Conservation (phyloP, 192 early-diverging fungal species). For the Gonapodya sp. region DNA sequence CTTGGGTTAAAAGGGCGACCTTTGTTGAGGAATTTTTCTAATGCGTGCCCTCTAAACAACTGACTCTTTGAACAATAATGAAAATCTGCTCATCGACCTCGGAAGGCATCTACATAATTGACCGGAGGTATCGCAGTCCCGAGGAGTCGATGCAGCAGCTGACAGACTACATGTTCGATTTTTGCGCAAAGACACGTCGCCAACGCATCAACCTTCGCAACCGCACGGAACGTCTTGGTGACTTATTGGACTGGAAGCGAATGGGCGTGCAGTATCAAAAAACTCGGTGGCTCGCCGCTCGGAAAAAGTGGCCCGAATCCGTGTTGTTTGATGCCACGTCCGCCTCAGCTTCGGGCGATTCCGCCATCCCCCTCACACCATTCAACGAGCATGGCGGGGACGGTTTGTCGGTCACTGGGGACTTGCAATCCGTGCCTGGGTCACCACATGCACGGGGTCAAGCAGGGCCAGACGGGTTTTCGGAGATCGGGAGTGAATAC, state of each 20-base stretch:
- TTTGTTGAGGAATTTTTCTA: background rate
- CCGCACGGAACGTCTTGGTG: conserved; percentile 87
- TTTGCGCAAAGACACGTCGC: conserved; percentile 89
- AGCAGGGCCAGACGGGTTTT: background rate
- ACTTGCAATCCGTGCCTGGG: background rate
- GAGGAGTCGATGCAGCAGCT: conserved; percentile 91
- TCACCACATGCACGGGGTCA: background rate
- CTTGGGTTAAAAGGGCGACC: background rate
- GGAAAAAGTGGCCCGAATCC: conserved; percentile 69
- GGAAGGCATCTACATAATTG: conserved; percentile 78
- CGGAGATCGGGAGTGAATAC: background rate
- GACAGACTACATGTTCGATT: conserved; percentile 80
- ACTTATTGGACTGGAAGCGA: conserved; percentile 96
- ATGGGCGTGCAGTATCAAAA: conserved; percentile 98
- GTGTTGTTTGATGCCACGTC: background rate
- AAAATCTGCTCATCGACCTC: background rate
- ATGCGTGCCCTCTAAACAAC: background rate
- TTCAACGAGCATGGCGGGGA: conserved; percentile 1
- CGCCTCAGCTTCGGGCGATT: background rate
- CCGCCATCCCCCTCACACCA: background rate
- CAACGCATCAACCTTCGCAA: conserved; percentile 98
- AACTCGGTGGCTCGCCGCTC: conserved; percentile 82
- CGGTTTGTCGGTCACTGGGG: background rate
- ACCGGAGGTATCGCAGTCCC: conserved; percentile 79
- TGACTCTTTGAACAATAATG: background rate